Evolutionary conservation across 805 yeast species (phyloP).

Genomic region (Barnettozyma wickerhamii): DNA sequence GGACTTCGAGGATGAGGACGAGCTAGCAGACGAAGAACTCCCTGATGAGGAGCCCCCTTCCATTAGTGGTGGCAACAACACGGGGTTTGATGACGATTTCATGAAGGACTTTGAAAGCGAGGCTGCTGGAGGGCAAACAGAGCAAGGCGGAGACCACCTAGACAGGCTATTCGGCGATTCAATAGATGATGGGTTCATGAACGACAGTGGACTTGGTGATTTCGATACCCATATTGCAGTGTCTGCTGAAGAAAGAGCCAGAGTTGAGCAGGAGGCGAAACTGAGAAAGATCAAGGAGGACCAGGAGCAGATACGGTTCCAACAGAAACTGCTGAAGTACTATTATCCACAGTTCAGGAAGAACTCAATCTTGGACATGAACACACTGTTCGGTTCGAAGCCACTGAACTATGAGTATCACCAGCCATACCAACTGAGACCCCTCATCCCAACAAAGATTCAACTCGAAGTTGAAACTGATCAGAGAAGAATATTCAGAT

Average conservation of each 20-base stretch:
- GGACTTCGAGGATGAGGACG: conserved; percentile 93
- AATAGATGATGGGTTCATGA: conserved; percentile 20
- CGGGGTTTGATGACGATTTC: conserved; percentile 11
- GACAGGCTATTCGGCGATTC: conserved; percentile 31
- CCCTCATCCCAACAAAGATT: conserved; percentile 53
- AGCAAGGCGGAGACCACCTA: conserved; percentile 8
- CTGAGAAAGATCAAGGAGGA: conserved; percentile 16
- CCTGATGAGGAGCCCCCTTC: conserved; percentile 29
- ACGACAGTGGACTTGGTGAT: conserved; percentile 19
- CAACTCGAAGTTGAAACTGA: conserved; percentile 62
- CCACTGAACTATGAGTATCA: conserved; percentile 53
- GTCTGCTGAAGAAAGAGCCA: neutral
- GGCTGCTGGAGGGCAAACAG: too few species aligned
- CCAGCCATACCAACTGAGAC: conserved; percentile 22
- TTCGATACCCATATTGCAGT: conserved; percentile 1
- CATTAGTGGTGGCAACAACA: conserved; percentile 26
- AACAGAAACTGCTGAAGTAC: conserved; percentile 34
- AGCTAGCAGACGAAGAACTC: conserved; percentile 82
- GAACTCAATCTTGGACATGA: conserved; percentile 57
- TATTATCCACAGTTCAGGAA: conserved; percentile 62
- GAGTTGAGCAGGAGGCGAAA: conserved; percentile 3
- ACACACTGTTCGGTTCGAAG: conserved; percentile 58
- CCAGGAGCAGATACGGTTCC: conserved; percentile 21
- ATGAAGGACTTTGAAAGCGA: conserved; percentile 10
- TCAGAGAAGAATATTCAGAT: conserved; percentile 48